Percentiles rank a stretch among this genome's conserved stretches.
These are phyloP conservation scores for Flagelloscypha sp. DNA, from an alignment of 768 basidiomycete species.

Conservation along the genomic window DNA sequence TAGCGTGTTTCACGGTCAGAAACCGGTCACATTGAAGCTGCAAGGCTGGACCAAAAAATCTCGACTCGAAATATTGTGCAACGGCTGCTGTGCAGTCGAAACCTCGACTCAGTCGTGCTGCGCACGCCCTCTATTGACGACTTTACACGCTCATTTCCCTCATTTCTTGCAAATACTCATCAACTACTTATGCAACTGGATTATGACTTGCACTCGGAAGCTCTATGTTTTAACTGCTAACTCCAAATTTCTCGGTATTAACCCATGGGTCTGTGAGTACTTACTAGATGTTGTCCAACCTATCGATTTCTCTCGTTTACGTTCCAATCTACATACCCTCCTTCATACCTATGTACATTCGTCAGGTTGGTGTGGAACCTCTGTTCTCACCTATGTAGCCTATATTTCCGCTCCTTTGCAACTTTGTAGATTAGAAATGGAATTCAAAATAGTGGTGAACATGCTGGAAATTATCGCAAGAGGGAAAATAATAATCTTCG, in stretches of 20 bases:
- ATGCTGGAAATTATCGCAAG: constrained; percentile 28
- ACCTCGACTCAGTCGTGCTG: background rate
- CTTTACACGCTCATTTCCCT: background rate
- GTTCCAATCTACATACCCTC: too few species aligned
- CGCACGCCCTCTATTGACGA: background rate
- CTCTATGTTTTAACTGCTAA: constrained; percentile 1
- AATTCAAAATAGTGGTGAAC: constrained; percentile 21
- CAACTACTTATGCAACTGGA: constrained; percentile 3
- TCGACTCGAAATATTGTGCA: constrained; percentile 3
- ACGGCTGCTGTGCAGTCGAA: constrained; percentile 1
- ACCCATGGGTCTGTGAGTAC: too few species aligned
- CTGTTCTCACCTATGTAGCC: constrained; percentile 1
- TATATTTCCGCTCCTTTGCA: constrained; percentile 2
- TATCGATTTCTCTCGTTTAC: too few species aligned
- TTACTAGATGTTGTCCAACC: too few species aligned
- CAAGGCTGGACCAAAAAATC: too few species aligned
- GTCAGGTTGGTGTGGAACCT: too few species aligned
- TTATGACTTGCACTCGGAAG: constrained; percentile 2
- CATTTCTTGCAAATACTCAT: constrained; percentile 1
- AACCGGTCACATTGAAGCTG: too few species aligned
- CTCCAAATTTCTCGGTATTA: constrained; percentile 1
- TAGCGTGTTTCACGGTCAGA: too few species aligned
- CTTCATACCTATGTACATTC: too few species aligned
- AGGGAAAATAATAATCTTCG: constrained; percentile 1
- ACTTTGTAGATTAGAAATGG: constrained; percentile 8